Percentiles rank a stretch among this genome's conserved stretches.
Evolutionary conservation across 331 rosid genomes (phyloP).

Genomic region (Malus hybrid): DNA sequence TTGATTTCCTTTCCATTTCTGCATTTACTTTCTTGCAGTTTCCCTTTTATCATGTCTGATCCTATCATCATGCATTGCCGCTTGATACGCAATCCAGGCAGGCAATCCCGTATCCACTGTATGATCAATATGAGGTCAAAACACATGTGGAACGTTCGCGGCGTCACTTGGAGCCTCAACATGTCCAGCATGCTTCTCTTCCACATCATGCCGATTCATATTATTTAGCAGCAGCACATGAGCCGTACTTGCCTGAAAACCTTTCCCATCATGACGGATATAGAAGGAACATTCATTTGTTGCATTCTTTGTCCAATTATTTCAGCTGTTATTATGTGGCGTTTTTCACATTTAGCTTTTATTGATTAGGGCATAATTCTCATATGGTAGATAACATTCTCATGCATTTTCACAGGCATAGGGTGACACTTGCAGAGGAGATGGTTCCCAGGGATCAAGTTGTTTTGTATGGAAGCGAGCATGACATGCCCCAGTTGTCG

Average conservation of each 20-base stretch:
- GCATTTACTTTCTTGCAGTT: too few species aligned
- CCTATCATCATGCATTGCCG: not conserved
- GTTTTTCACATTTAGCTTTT: not conserved
- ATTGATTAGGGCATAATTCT: not conserved
- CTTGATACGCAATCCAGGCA: constrained; percentile 14
- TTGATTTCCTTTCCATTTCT: too few species aligned
- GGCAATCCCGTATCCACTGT: not conserved
- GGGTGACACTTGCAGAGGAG: not conserved
- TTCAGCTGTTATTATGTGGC: not conserved
- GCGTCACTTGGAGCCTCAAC: constrained; percentile 11
- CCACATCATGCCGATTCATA: not conserved
- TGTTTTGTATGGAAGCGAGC: constrained; percentile 5
- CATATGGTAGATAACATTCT: not conserved
- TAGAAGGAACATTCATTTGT: constrained; percentile 16
- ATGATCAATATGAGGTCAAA: constrained; percentile 11
- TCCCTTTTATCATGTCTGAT: too few species aligned
- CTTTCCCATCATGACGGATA: constrained; percentile 18
- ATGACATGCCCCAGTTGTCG: not conserved
- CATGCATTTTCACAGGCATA: constrained; percentile 1
- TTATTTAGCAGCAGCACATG: constrained; percentile 12
- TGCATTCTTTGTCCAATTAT: not conserved
- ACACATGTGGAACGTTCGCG: not conserved
- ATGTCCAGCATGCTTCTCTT: constrained; percentile 10
- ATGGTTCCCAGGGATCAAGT: not conserved
- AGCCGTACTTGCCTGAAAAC: constrained; percentile 17